A percentile compares a stretch with the other conserved stretches of the same genome.
Conservation (phyloP, 305 asterid genomes). For the Fraxinus paxiana region DNA sequence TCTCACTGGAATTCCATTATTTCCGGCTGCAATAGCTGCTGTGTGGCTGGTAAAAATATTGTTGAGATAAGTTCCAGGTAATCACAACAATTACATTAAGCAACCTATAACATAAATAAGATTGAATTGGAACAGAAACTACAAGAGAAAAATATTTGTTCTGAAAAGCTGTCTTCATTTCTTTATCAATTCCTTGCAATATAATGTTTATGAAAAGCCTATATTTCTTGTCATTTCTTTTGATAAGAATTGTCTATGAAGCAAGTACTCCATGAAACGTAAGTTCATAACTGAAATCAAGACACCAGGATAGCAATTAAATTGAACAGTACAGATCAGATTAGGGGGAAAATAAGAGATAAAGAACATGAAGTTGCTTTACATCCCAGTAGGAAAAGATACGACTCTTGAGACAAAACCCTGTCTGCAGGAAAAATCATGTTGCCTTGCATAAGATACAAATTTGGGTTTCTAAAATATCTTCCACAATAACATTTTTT, state of each 20-base stretch:
- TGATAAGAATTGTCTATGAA: background rate
- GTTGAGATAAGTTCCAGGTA: constrained; percentile 16
- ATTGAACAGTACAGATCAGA: background rate
- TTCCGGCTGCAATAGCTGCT: constrained; percentile 99
- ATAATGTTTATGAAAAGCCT: background rate
- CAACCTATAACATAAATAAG: background rate
- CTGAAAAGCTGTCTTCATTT: background rate
- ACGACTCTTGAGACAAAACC: background rate
- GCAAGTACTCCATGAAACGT: background rate
- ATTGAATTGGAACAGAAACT: background rate
- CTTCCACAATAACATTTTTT: background rate
- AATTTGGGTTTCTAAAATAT: background rate
- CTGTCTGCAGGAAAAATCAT: background rate
- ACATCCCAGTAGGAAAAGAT: background rate
- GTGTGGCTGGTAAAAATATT: constrained; percentile 64
- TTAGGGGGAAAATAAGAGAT: background rate
- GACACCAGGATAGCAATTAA: background rate
- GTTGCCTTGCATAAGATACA: background rate
- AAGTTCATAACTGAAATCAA: background rate
- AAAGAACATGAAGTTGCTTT: background rate
- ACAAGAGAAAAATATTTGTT: background rate
- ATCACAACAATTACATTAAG: background rate
- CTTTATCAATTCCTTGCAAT: background rate
- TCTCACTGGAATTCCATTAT: constrained; percentile 92
- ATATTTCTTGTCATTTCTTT: background rate